Evolutionary conservation across 2,329 filamentous ascomycete genomes (phyloP).

Genomic region (Fusarium tupiense): DNA sequence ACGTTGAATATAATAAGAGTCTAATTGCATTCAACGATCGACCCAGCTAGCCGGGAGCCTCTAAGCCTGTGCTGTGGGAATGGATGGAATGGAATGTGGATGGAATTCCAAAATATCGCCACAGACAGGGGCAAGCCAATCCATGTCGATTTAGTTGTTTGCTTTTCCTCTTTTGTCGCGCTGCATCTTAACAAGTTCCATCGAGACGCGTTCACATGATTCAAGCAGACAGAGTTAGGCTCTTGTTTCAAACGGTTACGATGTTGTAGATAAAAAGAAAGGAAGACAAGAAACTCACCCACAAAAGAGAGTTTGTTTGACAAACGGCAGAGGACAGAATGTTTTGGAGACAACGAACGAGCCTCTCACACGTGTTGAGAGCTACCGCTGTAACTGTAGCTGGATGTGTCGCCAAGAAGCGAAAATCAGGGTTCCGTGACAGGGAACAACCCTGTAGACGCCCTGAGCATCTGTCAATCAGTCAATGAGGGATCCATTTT

Average conservation of each 20-base stretch:
- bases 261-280: background rate
- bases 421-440: constrained; percentile 18
- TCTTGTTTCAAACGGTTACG: background rate
- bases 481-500: constrained; percentile 6
- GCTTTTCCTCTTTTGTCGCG: constrained; percentile 16
- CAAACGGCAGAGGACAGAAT: background rate
- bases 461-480: constrained; percentile 11
- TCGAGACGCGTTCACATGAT: constrained; percentile 18
- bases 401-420: constrained; percentile 7
- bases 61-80: constrained; percentile 1
- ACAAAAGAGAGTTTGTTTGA: background rate
- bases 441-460: constrained; percentile 12
- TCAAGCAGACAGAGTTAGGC: background rate
- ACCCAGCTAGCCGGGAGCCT: constrained; percentile 25
- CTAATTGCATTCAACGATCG: constrained; percentile 15
- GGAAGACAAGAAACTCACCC: background rate
- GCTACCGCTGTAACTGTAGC: background rate
- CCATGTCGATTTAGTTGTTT: constrained; percentile 10
- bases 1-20: background rate
- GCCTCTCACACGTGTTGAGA: constrained; percentile 12
- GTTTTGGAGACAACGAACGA: background rate
- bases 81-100: constrained; percentile 28
- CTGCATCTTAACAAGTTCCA: constrained; percentile 9
- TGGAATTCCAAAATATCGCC: constrained; percentile 28
- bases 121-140: constrained; percentile 25